Percentiles rank a stretch among this genome's conserved stretches.
These are phyloP conservation scores for Cyamopsis tetragonoloba DNA, from an alignment of 306 rosid genomes.

Conservation along the genomic window DNA sequence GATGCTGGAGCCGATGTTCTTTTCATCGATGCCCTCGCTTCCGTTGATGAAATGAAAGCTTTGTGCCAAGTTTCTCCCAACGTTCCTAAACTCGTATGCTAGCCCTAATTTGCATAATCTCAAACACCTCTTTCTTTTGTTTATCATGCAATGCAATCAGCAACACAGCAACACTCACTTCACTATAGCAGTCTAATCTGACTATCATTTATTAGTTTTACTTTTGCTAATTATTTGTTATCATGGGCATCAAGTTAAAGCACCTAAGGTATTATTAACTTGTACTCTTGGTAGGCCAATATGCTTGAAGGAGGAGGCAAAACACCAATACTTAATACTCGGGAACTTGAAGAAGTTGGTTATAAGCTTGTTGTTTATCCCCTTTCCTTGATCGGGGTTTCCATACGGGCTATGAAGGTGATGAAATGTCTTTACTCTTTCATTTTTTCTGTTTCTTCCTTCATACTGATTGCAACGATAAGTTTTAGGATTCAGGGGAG, in stretches of 20 bases:
- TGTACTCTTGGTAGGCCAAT: constrained; percentile 86
- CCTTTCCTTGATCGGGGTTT: constrained; percentile 81
- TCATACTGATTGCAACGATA: background rate
- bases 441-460: background rate
- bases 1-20: constrained; percentile 97
- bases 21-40: constrained; percentile 75
- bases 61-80: constrained; percentile 69
- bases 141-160: no score
- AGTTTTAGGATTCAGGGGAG: no score
- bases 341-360: constrained; percentile 74
- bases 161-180: no score
- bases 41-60: constrained; percentile 81
- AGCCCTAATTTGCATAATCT: no score
- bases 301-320: constrained; percentile 99
- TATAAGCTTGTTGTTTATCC: constrained; percentile 80
- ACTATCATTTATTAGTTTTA: no score
- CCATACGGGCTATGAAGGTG: constrained; percentile 84
- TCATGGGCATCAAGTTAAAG: no score
- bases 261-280: no score
- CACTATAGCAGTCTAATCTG: no score
- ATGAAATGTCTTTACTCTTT: background rate
- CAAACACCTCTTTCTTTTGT: no score
- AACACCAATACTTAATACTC: constrained; percentile 70
- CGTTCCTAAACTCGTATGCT: constrained; percentile 78
- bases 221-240: no score